Conservation (phyloP, 305 asterid species). For the Fraxinus greggii region DNA sequence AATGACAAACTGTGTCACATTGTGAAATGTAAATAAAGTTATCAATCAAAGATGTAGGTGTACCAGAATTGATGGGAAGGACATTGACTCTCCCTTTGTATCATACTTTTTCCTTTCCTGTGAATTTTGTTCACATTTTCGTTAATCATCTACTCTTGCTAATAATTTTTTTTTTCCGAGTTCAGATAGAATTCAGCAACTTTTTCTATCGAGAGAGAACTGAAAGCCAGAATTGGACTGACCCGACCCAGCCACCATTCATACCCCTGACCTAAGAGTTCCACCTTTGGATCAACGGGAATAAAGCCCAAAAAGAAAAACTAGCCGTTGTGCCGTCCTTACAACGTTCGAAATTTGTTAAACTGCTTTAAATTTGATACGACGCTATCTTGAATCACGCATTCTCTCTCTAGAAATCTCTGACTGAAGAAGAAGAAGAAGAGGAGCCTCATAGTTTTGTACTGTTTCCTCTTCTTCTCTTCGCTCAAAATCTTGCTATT, state of each 20-base stretch:
- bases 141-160: neutral
- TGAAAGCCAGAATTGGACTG: neutral
- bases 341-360: conserved; percentile 38
- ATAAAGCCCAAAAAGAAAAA: conserved; percentile 15
- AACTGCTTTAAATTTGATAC: conserved; percentile 9
- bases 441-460: neutral
- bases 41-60: neutral
- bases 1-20: neutral
- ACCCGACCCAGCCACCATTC: too few species aligned
- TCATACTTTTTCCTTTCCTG: neutral
- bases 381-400: conserved; percentile 15
- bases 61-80: neutral
- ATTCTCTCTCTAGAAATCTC: neutral
- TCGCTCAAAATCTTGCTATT: conserved; percentile 22
- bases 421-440: conserved; percentile 18
- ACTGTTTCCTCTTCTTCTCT: conserved; percentile 30
- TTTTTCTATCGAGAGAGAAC: neutral
- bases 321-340: conserved; percentile 35
- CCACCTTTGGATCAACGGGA: neutral
- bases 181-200: neutral
- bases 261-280: neutral
- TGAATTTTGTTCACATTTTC: neutral
- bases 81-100: neutral
- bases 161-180: neutral
- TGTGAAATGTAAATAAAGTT: too few species aligned